Evolutionary conservation across 805 yeast species (phyloP), one percentile per base, ranked within the genome.

Genomic region (Kluyveromyces siamensis): DNA sequence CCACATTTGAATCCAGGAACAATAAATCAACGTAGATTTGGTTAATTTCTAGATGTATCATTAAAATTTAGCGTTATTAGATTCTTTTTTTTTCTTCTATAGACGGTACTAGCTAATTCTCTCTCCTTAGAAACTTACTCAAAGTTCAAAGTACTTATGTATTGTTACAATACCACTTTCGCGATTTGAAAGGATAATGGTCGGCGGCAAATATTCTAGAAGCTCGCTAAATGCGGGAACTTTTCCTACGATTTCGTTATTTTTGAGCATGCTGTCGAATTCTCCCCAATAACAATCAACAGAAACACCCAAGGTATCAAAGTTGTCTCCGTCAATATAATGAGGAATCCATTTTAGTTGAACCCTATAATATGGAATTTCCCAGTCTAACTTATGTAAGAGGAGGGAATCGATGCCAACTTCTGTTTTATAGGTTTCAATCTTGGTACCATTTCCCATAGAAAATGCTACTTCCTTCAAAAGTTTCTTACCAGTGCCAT

Each of bases 221-320:
- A 88, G 60, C 59, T 89, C 96, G 49, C 77, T 81, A 53, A 73
- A 80, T 1, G 93, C 89, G 1, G 95, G 89, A 4, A 87, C 63
- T 50, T 73, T 74, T 33, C 76, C 65, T 27, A 55, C 54, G 44
- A 65, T 42, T 13, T 55, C 61, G 1, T 74, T 79, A 44, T 69
- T 73, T 18, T 66, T 63, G 8, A 68, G 59, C 21, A 65, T 60
- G 45, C 62, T 76, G 36, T 79, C 80, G 61, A 79, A 78, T 54
- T 88, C 95, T 8, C 87, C 85, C 90, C 91, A 89, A 58, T 70
- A 79, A 61, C 96, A 89, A 21, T 76, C 71, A 8, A 88, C 73
- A 8, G 69, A 63, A 1, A 88, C 73, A 8, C 81, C 83, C 45
- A 87, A 64, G 49, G 68, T 61, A 45, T 69, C 68, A 3, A 50